Conservation (phyloP, 106 monocot genomes). For the Cymbidium sinense region DNA sequence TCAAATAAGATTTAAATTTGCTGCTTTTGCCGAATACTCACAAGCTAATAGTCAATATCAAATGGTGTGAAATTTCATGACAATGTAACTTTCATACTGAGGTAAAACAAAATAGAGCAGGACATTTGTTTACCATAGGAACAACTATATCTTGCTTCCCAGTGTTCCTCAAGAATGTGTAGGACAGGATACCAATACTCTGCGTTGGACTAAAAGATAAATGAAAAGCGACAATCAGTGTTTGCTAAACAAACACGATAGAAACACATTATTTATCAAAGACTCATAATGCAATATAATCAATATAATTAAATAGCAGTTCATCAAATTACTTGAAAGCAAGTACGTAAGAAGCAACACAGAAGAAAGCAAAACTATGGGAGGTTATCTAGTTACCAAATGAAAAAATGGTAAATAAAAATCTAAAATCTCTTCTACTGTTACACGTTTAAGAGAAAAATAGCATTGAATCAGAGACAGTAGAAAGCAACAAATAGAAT, state of each 20-base stretch:
- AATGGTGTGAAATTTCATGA: neutral
- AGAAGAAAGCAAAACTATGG: neutral
- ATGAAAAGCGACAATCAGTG: neutral
- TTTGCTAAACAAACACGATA: neutral
- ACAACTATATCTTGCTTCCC: conserved; percentile 88
- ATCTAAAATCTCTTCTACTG: neutral
- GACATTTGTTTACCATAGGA: conserved; percentile 62
- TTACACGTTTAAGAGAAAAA: neutral
- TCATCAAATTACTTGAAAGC: neutral
- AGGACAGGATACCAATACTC: conserved; percentile 85
- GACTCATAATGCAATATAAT: neutral
- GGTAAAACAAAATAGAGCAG: neutral
- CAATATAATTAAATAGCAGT: neutral
- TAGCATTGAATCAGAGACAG: neutral
- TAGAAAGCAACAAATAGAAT: neutral
- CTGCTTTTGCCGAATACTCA: neutral
- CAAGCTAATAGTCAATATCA: neutral
- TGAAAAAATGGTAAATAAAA: neutral
- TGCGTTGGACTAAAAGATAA: conserved; percentile 41
- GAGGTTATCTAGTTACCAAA: neutral
- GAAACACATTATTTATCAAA: neutral
- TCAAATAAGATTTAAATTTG: neutral
- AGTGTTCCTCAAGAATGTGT: conserved; percentile 68
- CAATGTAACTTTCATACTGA: neutral
- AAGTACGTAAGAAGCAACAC: neutral